Evolutionary conservation across 2,329 filamentous ascomycete genomes (phyloP).

Genomic region (Moelleriella libera): DNA sequence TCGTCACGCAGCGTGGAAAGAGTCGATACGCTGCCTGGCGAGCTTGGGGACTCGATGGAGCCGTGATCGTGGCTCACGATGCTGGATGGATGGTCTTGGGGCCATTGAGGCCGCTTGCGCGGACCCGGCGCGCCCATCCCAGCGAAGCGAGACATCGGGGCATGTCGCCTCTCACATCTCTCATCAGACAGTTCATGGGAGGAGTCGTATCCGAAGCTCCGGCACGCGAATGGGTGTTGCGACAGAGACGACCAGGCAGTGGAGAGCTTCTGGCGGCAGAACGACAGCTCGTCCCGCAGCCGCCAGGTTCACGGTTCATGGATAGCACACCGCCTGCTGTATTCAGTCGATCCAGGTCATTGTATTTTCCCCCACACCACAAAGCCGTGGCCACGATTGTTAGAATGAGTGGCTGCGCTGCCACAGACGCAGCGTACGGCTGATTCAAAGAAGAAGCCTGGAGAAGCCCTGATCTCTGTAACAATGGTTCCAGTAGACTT

Average conservation of each 20-base stretch:
- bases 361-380: no score
- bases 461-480: no score
- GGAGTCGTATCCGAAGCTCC: not conserved
- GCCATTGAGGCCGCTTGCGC: constrained; percentile 34
- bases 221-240: no score
- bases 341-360: no score
- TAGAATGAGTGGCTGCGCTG: no score
- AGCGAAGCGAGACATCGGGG: constrained; percentile 27
- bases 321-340: not conserved
- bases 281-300: not conserved
- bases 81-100: constrained; percentile 39
- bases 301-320: not conserved
- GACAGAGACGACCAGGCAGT: no score
- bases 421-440: no score
- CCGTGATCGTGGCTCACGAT: constrained; percentile 29
- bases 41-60: constrained; percentile 24
- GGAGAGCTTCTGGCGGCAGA: not conserved
- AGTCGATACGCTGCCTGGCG: constrained; percentile 34
- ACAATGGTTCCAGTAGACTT: no score
- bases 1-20: constrained; percentile 29
- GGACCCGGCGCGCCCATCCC: constrained; percentile 23
- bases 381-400: no score
- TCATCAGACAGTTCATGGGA: constrained; percentile 1
- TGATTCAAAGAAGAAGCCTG: no score
- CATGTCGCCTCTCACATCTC: constrained; percentile 6